Evolutionary conservation across 345 rosid species (phyloP).

Genomic region (Lepidium aucheri): DNA sequence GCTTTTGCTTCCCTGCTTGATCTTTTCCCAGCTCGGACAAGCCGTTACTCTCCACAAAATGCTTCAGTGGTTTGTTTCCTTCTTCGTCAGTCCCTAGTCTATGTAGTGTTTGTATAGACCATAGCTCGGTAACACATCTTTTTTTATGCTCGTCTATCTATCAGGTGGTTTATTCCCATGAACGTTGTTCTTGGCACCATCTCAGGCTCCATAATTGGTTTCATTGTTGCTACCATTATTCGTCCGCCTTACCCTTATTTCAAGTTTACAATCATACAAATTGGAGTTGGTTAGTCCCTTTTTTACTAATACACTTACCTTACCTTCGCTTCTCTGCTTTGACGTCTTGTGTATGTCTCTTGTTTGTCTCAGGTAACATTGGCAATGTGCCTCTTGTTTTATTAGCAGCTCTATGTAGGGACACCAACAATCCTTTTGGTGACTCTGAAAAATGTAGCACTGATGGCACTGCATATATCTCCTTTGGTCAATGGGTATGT

Average conservation of each 20-base stretch:
- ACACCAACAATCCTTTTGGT: constrained; percentile 77
- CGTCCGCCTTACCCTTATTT: constrained; percentile 95
- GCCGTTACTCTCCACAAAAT: constrained; percentile 77
- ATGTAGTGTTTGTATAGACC: not conserved
- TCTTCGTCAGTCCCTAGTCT: not conserved
- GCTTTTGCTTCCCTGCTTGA: constrained; percentile 94
- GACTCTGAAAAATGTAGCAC: constrained; percentile 68
- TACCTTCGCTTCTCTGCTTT: not conserved
- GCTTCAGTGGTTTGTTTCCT: constrained; percentile 60
- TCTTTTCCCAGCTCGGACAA: constrained; percentile 97
- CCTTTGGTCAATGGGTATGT: constrained; percentile 97
- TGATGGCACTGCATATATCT: constrained; percentile 93
- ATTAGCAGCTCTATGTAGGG: constrained; percentile 88
- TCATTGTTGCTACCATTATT: constrained; percentile 47
- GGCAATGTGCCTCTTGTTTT: constrained; percentile 98
- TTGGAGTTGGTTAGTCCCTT: constrained; percentile 69
- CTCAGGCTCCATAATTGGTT: constrained; percentile 79
- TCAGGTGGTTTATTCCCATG: constrained; percentile 97
- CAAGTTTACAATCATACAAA: constrained; percentile 81
- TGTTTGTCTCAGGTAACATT: constrained; percentile 69
- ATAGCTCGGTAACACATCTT: not conserved
- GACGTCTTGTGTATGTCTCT: not conserved
- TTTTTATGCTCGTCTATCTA: constrained; percentile 12
- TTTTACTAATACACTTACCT: not conserved
- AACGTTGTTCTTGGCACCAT: constrained; percentile 69